These are phyloP conservation scores for Brassica juncea DNA, from an alignment of 345 rosid species.

Conservation along the genomic window DNA sequence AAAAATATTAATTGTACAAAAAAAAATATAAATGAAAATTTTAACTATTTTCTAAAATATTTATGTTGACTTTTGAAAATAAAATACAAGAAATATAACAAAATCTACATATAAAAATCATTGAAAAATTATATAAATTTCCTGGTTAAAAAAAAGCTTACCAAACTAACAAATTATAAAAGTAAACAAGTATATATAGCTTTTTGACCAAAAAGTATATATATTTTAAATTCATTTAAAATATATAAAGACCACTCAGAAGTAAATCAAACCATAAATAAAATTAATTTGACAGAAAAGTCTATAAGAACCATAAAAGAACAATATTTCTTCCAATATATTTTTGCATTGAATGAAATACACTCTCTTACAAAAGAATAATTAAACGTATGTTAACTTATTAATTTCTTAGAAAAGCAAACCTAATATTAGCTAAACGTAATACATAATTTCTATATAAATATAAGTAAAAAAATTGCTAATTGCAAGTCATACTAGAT, in stretches of 20 bases:
- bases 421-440: neutral
- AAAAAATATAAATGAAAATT: neutral
- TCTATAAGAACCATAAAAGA: neutral
- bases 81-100: neutral
- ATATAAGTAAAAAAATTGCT: too few species aligned
- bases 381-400: neutral
- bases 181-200: neutral
- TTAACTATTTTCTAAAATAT: neutral
- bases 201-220: neutral
- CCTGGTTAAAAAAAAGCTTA: neutral
- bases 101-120: neutral
- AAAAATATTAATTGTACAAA: neutral
- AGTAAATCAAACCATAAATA: neutral
- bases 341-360: neutral
- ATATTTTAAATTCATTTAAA: neutral
- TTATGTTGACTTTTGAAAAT: neutral
- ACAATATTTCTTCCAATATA: neutral
- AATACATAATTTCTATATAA: too few species aligned
- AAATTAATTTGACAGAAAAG: neutral
- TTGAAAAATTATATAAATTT: neutral
- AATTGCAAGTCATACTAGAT: too few species aligned
- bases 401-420: neutral
- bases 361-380: neutral
- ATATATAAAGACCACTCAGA: neutral
- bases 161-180: neutral